Conservation (phyloP, 768 basidiomycete genomes). For the Tricholoma matsutake region DNA sequence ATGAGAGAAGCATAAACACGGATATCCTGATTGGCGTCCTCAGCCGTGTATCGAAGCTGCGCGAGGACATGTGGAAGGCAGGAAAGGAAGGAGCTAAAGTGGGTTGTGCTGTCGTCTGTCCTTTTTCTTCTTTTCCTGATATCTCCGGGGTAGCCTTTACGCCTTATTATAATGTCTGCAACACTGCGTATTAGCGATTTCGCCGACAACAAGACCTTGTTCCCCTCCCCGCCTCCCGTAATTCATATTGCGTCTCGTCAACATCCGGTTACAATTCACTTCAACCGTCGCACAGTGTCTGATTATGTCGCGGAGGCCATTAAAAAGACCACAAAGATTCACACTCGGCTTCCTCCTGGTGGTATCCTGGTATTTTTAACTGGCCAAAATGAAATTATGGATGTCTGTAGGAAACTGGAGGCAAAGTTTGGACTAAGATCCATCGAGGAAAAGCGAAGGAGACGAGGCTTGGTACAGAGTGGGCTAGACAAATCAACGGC, state of each 20-base stretch:
- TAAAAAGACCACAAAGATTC: constrained; percentile 89
- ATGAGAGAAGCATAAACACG: constrained; percentile 97
- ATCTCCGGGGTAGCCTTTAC: constrained; percentile 59
- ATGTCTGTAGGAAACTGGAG: constrained; percentile 80
- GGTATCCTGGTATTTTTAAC: constrained; percentile 94
- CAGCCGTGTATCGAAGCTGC: constrained; percentile 86
- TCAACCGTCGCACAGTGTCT: constrained; percentile 77
- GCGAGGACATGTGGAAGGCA: constrained; percentile 88
- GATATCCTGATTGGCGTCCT: constrained; percentile 96
- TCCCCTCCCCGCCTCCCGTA: constrained; percentile 82
- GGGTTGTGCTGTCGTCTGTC: constrained; percentile 3
- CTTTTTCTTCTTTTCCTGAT: constrained; percentile 4
- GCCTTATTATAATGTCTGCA: constrained; percentile 98
- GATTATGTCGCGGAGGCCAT: constrained; percentile 92
- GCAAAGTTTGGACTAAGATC: constrained; percentile 69
- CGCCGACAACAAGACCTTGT: constrained; percentile 78
- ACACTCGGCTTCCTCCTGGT: constrained; percentile 86
- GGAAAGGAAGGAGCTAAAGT: constrained; percentile 73
- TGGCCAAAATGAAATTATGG: constrained; percentile 92
- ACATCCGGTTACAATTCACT: constrained; percentile 94
- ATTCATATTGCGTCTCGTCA: constrained; percentile 89
- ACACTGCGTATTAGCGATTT: constrained; percentile 94
- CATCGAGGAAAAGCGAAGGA: constrained; percentile 49
- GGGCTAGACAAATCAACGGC: constrained; percentile 16
- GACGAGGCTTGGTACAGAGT: constrained; percentile 21